Evolutionary conservation across 352 stramenopile species (phyloP).

Genomic region (Globisporangium barbulae): DNA sequence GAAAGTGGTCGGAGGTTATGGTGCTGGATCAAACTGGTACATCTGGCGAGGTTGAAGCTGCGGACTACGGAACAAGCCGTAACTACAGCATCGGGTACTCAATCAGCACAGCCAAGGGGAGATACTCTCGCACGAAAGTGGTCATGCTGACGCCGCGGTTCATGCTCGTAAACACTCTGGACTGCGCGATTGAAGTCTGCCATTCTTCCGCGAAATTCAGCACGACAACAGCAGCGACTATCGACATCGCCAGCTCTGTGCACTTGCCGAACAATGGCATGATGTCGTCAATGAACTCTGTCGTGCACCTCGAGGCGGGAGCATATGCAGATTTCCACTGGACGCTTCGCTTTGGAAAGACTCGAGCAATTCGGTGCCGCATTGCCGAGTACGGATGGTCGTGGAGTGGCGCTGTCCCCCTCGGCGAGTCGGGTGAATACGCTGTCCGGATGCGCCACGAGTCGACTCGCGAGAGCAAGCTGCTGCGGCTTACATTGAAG

Average conservation of each 20-base stretch:
- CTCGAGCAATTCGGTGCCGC: constrained; percentile 74
- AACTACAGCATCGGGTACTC: constrained; percentile 84
- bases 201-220: constrained; percentile 71
- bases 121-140: constrained; percentile 85
- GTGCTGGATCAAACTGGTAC: constrained; percentile 74
- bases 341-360: constrained; percentile 66
- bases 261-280: constrained; percentile 44
- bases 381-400: constrained; percentile 73
- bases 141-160: constrained; percentile 85
- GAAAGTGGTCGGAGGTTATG: constrained; percentile 72
- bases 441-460: constrained; percentile 83
- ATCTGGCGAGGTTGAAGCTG: constrained; percentile 66
- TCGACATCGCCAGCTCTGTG: constrained; percentile 37
- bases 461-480: constrained; percentile 70
- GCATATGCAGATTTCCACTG: constrained; percentile 85
- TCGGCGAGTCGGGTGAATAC: constrained; percentile 76
- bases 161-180: constrained; percentile 82
- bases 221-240: constrained; percentile 28
- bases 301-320: constrained; percentile 63
- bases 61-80: constrained; percentile 54
- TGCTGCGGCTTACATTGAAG: constrained; percentile 78
- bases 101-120: constrained; percentile 65
- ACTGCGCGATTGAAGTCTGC: constrained; percentile 65
- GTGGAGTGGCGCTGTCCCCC: constrained; percentile 79
- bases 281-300: constrained; percentile 65